Evolutionary conservation across 2,329 filamentous ascomycete species (phyloP).

Genomic region (Diaporthe sp.): DNA sequence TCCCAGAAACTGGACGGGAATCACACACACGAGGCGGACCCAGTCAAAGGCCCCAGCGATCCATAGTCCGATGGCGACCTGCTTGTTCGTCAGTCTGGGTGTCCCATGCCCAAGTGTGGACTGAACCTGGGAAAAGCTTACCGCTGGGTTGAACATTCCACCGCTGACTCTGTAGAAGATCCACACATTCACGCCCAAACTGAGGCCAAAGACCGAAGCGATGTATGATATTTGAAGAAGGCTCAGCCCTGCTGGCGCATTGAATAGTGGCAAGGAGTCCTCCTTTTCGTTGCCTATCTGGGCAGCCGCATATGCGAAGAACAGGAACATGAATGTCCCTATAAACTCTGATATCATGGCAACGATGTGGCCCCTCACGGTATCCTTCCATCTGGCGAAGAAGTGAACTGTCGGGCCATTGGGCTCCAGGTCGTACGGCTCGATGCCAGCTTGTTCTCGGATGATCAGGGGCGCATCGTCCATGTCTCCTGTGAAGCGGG

Average conservation of each 20-base stretch:
- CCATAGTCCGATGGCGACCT: slow-evolving; percentile 68
- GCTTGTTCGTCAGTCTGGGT: not conserved
- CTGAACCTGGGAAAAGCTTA: slow-evolving; percentile 6
- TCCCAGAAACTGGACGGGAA: slow-evolving; percentile 70
- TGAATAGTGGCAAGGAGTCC: slow-evolving; percentile 33
- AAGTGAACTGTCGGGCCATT: slow-evolving; percentile 16
- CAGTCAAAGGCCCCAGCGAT: slow-evolving; percentile 69
- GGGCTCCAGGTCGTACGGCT: slow-evolving; percentile 20
- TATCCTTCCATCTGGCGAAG: slow-evolving; percentile 34
- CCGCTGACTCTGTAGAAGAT: slow-evolving; percentile 68
- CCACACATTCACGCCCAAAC: slow-evolving; percentile 68
- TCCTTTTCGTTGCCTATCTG: slow-evolving; percentile 46
- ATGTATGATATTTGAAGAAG: slow-evolving; percentile 55
- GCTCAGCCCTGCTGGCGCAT: slow-evolving; percentile 36
- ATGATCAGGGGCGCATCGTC: slow-evolving; percentile 24
- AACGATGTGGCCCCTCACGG: slow-evolving; percentile 48
- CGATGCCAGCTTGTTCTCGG: slow-evolving; percentile 27
- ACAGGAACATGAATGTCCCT: slow-evolving; percentile 67
- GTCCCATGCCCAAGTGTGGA: not conserved
- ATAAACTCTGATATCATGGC: slow-evolving; percentile 63
- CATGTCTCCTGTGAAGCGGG: slow-evolving; percentile 7
- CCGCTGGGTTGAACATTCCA: slow-evolving; percentile 64
- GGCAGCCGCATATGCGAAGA: slow-evolving; percentile 51
- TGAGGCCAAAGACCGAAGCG: slow-evolving; percentile 62
- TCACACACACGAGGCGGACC: slow-evolving; percentile 64